Evolutionary conservation across 164 flowering plant species (phyloP), one percentile per base, ranked within the genome.

Genomic region (Vitis rotundifolia): DNA sequence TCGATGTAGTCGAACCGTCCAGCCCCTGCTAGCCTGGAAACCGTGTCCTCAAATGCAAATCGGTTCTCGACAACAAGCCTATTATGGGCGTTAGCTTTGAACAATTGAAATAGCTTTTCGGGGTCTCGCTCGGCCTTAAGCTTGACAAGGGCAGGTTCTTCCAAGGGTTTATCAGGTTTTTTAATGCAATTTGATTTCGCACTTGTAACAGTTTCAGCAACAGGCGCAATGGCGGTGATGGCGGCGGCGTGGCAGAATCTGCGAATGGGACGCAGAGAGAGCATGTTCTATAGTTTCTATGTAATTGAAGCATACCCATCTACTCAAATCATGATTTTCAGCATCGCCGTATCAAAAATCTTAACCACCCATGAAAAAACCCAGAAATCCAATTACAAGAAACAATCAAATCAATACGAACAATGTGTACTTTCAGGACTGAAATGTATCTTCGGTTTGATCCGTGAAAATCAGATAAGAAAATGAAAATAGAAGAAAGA

Each of bases 91-190:
- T 91, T 89, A 13, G 85, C 87, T 73, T 82, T 83, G 69, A 91
- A 89, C 37, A 91, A 61, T 15, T 80, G 66, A 54, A 85, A 88
- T 54, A 91, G 76, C 81, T 83, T 91, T 0, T 85, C 91, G 6
- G 97, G 94, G 78, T 91, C 83, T 66, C 90, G 71, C 67, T 91
- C 97, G 1, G 82, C 77, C 78, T 91, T 91, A 9, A 91, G 85
- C 80, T 79, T 89, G 26, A 79, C 28, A 10, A 89, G 84, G 3
- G 91, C 91, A 49, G 91, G 89, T 55, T 81, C 85, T 9, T 84
- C 82, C 16, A 83, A n/a, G 1, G 76, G 68, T 50, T 74, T 77
- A 37, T 37, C 44, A 3, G 75, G 49, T 18, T 61, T 63, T 22
- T 19, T 57, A 57, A 60, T 22, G 49, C 55, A 57, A 61, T 58